These are phyloP conservation scores for Pythium rishiriense DNA, from an alignment of 352 stramenopile species.

Conservation along the genomic window DNA sequence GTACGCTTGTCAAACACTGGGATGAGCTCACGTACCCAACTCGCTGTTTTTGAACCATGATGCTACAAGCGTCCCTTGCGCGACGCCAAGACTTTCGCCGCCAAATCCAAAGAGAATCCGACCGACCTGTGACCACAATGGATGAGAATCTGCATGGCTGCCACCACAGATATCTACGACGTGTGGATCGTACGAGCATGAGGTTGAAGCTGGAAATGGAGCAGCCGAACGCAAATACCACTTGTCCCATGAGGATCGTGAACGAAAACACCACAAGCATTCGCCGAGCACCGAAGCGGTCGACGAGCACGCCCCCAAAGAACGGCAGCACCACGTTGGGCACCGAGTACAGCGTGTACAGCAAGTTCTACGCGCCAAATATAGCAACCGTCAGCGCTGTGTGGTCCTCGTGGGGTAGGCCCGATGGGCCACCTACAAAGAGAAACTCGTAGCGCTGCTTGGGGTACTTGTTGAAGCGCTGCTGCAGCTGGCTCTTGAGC, in stretches of 20 bases:
- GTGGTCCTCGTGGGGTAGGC: too few relatives aligned
- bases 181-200: constrained; percentile 52
- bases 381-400: too few relatives aligned
- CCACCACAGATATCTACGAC: too few relatives aligned
- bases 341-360: constrained; percentile 94
- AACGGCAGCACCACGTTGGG: constrained; percentile 93
- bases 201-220: constrained; percentile 75
- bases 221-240: constrained; percentile 88
- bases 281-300: constrained; percentile 82
- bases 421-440: constrained; percentile 46
- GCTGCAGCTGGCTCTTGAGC: constrained; percentile 86
- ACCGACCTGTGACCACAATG: constrained; percentile 54
- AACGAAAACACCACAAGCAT: constrained; percentile 88
- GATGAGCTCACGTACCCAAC: constrained; percentile 39
- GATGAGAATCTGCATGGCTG: constrained; percentile 1
- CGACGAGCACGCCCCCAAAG: constrained; percentile 91
- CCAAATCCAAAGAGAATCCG: constrained; percentile 92
- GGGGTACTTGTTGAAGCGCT: constrained; percentile 74
- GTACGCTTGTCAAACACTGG: neutral
- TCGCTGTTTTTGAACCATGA: constrained; percentile 94
- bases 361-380: constrained; percentile 80
- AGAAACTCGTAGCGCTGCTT: constrained; percentile 83
- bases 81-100: constrained; percentile 90
- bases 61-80: constrained; percentile 87
- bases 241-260: constrained; percentile 79